phyloP scores from a whole-genome alignment of 345 rosid genomes.

The Atalantia buxifolia region DNA sequence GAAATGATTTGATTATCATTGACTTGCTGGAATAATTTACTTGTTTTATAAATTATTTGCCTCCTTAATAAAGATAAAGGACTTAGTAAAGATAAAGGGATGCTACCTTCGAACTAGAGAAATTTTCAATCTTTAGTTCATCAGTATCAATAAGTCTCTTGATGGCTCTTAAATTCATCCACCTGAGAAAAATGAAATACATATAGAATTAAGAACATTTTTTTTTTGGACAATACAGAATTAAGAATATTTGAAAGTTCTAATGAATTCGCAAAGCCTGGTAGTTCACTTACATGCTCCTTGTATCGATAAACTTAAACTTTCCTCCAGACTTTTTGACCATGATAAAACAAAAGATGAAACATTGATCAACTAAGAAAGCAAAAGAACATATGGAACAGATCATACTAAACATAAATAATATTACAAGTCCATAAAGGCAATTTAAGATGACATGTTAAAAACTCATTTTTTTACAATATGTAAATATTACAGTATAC shows the following conservation, averaged over 20 bases:
- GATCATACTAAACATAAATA: background rate
- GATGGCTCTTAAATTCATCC: slow-evolving; percentile 51
- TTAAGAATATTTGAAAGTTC: slow-evolving; percentile 3
- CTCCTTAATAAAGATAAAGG: background rate
- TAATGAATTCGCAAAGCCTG: background rate
- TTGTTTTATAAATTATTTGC: background rate
- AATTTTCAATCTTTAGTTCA: slow-evolving; percentile 27
- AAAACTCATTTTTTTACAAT: background rate
- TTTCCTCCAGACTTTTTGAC: slow-evolving; percentile 31
- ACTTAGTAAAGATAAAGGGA: background rate
- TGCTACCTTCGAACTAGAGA: slow-evolving; percentile 30
- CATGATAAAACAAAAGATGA: slow-evolving; percentile 16
- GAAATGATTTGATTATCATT: slow-evolving; percentile 12
- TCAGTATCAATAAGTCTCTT: slow-evolving; percentile 44
- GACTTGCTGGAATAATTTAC: slow-evolving; percentile 17
- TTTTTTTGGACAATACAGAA: background rate
- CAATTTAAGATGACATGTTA: background rate
- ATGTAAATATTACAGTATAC: background rate
- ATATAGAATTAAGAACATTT: background rate
- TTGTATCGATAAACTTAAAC: slow-evolving; percentile 47
- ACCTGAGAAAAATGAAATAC: slow-evolving; percentile 32
- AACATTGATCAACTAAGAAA: slow-evolving; percentile 9
- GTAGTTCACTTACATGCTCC: slow-evolving; percentile 44
- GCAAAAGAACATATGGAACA: background rate
- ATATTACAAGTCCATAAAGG: background rate